Evolutionary conservation across 192 early-diverging fungal genomes (phyloP).

Genomic region (Phlyctochytrium planicorne): DNA sequence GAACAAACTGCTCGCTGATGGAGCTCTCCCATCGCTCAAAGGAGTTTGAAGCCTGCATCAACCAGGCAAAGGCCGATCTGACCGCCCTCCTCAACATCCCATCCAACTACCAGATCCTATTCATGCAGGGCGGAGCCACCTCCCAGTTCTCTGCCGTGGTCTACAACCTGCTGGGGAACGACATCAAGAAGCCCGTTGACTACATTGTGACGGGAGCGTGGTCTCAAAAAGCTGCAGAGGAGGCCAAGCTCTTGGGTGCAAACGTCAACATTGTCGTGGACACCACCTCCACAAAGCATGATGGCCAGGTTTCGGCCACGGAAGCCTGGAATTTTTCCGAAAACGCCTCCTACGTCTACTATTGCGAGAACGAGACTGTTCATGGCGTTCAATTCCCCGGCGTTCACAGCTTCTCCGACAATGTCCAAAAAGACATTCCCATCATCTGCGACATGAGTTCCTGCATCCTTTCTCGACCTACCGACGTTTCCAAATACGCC

Average conservation of each 20-base stretch:
- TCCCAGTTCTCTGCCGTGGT: slow-evolving; percentile 88
- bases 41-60: slow-evolving; percentile 74
- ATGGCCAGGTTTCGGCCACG: slow-evolving; percentile 52
- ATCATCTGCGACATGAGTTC: slow-evolving; percentile 79
- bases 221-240: slow-evolving; percentile 83
- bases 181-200: slow-evolving; percentile 61
- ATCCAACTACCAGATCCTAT: slow-evolving; percentile 70
- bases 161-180: slow-evolving; percentile 74
- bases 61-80: slow-evolving; percentile 71
- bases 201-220: slow-evolving; percentile 91
- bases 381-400: slow-evolving; percentile 85
- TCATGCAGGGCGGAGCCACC: slow-evolving; percentile 91
- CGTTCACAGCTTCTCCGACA: background rate
- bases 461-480: slow-evolving; percentile 48
- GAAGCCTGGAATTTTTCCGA: slow-evolving; percentile 68
- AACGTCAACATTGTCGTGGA: slow-evolving; percentile 74
- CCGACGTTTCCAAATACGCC: slow-evolving; percentile 82
- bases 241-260: slow-evolving; percentile 77
- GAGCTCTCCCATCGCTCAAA: slow-evolving; percentile 93
- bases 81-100: slow-evolving; percentile 76
- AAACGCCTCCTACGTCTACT: slow-evolving; percentile 87
- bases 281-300: slow-evolving; percentile 58
- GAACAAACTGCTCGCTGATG: slow-evolving; percentile 87
- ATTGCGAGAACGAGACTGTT: slow-evolving; percentile 98
- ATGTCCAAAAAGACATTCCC: slow-evolving; percentile 58